These are phyloP conservation scores for Beauveria varroae DNA, from an alignment of 2,329 filamentous ascomycete species.

Conservation along the genomic window DNA sequence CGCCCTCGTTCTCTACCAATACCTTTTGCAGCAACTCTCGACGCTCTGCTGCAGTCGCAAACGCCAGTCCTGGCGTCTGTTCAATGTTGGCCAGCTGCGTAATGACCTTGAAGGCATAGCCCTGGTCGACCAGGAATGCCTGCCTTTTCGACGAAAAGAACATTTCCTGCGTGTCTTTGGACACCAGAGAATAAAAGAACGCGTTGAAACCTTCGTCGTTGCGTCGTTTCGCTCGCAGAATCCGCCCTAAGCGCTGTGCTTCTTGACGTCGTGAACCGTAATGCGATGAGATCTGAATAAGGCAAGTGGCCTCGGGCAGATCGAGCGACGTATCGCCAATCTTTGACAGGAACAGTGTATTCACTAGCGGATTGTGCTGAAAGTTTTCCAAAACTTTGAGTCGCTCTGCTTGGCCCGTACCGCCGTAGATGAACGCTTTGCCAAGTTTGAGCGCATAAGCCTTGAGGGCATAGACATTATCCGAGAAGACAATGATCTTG, in stretches of 20 bases:
- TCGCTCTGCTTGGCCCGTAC: slow-evolving; percentile 78
- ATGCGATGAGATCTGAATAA: slow-evolving; percentile 96
- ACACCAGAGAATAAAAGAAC: slow-evolving; percentile 96
- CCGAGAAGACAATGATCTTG: slow-evolving; percentile 97
- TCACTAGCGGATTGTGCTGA: slow-evolving; percentile 82
- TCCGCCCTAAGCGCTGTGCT: slow-evolving; percentile 85
- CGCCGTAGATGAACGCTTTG: slow-evolving; percentile 88
- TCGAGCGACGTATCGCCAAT: slow-evolving; percentile 98
- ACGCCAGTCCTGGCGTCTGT: slow-evolving; percentile 70
- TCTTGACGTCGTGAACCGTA: slow-evolving; percentile 96
- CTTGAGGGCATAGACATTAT: slow-evolving; percentile 89
- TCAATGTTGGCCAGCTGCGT: slow-evolving; percentile 91
- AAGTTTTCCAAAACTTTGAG: slow-evolving; percentile 88
- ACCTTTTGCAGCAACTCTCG: slow-evolving; percentile 85
- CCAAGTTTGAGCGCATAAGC: slow-evolving; percentile 75
- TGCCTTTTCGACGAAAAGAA: slow-evolving; percentile 94
- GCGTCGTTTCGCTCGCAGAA: slow-evolving; percentile 86
- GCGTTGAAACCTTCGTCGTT: slow-evolving; percentile 99
- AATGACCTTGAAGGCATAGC: slow-evolving; percentile 98
- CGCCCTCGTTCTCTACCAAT: slow-evolving; percentile 76
- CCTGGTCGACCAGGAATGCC: slow-evolving; percentile 94
- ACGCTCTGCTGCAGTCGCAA: slow-evolving; percentile 69
- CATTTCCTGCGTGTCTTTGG: slow-evolving; percentile 97
- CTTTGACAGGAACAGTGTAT: slow-evolving; percentile 92
- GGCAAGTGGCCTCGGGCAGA: slow-evolving; percentile 87